Evolutionary conservation across 2,329 filamentous ascomycete genomes (phyloP).

Genomic region (Epichloe elymi): DNA sequence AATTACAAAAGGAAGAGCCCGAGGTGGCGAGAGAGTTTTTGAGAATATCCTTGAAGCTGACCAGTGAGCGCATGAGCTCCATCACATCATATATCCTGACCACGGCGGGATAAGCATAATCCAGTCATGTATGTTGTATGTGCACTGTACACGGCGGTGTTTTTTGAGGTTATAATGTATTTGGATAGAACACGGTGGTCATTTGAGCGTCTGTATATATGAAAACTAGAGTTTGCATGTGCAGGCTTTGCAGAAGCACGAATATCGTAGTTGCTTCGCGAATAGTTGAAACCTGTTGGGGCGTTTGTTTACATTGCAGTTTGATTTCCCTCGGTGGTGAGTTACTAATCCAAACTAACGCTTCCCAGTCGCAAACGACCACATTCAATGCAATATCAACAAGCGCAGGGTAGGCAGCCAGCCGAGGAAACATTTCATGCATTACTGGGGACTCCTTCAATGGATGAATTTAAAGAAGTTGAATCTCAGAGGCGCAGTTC

Average conservation of each 20-base stretch:
- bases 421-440: too few relatives aligned
- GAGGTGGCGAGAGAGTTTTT: constrained; percentile 76
- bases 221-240: neutral
- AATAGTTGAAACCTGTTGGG: too few relatives aligned
- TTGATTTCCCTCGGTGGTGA: too few relatives aligned
- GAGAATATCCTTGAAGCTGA: constrained; percentile 80
- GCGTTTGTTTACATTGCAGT: too few relatives aligned
- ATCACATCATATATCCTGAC: constrained; percentile 46
- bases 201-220: neutral
- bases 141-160: neutral
- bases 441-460: too few relatives aligned
- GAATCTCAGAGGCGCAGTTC: too few relatives aligned
- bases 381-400: too few relatives aligned
- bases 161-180: neutral
- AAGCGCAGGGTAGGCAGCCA: too few relatives aligned
- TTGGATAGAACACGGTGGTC: constrained; percentile 1
- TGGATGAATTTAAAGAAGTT: too few relatives aligned
- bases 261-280: too few relatives aligned
- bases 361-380: too few relatives aligned
- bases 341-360: too few relatives aligned
- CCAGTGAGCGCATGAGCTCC: constrained; percentile 75
- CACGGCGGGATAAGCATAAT: constrained; percentile 27
- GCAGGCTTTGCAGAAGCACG: neutral
- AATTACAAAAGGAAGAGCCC: constrained; percentile 56
- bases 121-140: constrained; percentile 1